These are phyloP conservation scores for Lumnitzera racemosa DNA, from an alignment of 345 rosid genomes.

Conservation along the genomic window DNA sequence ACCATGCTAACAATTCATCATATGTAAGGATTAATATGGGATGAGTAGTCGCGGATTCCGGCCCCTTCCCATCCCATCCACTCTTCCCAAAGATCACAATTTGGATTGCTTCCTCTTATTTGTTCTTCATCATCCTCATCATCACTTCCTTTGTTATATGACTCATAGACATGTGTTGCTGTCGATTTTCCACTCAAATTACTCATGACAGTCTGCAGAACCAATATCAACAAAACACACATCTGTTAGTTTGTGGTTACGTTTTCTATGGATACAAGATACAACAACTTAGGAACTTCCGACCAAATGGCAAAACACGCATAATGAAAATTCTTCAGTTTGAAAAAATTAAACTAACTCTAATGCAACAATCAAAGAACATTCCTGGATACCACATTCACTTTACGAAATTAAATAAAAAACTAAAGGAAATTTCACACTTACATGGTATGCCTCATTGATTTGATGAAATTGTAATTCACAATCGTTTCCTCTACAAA, in stretches of 20 bases:
- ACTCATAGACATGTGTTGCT: slow-evolving; percentile 16
- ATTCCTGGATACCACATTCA: too few relatives aligned
- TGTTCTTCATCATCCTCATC: slow-evolving; percentile 16
- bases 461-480: slow-evolving; percentile 64
- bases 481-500: slow-evolving; percentile 80
- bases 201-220: slow-evolving; percentile 49
- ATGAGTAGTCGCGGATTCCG: slow-evolving; percentile 69
- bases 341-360: too few relatives aligned
- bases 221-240: too few relatives aligned
- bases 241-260: too few relatives aligned
- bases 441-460: slow-evolving; percentile 80
- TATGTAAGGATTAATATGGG: slow-evolving; percentile 78
- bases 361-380: too few relatives aligned
- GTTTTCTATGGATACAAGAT: too few relatives aligned
- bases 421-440: neutral
- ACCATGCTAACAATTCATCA: slow-evolving; percentile 6
- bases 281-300: too few relatives aligned
- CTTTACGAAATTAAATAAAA: too few relatives aligned
- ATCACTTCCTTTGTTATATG: slow-evolving; percentile 32
- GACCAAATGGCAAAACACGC: too few relatives aligned
- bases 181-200: slow-evolving; percentile 41
- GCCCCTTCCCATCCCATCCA: slow-evolving; percentile 99
- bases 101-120: slow-evolving; percentile 50
- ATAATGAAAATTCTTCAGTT: too few relatives aligned
- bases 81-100: slow-evolving; percentile 84